Evolutionary conservation across 371 early-diverging fungal species (phyloP).

Genomic region (Circinella minor): DNA sequence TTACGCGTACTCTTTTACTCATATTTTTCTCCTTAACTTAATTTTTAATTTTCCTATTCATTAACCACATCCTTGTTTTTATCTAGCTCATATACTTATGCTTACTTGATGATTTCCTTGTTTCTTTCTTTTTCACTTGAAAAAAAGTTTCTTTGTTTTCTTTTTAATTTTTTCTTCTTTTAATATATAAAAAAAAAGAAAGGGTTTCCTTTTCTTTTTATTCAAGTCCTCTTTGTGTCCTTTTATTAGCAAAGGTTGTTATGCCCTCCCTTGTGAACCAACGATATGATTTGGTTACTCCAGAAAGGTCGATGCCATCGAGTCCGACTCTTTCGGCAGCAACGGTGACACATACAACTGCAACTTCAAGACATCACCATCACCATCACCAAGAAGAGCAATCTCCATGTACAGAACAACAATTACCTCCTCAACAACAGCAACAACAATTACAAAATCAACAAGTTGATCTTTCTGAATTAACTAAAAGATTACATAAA

Average conservation of each 20-base stretch:
- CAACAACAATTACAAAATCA: slow-evolving; percentile 1
- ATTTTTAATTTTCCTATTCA: too few relatives aligned
- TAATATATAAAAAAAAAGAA: too few relatives aligned
- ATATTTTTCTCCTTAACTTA: too few relatives aligned
- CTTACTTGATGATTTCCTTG: too few relatives aligned
- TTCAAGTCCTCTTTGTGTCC: not conserved
- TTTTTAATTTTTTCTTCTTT: slow-evolving; percentile 5
- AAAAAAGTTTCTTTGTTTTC: slow-evolving; percentile 7
- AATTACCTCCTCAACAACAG: not conserved
- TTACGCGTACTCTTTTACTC: too few relatives aligned
- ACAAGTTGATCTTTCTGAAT: slow-evolving; percentile 41
- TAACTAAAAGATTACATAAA: slow-evolving; percentile 35
- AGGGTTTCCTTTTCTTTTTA: too few relatives aligned
- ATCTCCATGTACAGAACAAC: not conserved
- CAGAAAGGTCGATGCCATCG: slow-evolving; percentile 49
- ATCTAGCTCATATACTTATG: too few relatives aligned
- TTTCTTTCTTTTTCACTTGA: not conserved
- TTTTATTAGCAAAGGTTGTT: not conserved
- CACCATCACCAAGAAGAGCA: slow-evolving; percentile 3
- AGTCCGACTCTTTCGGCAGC: slow-evolving; percentile 52
- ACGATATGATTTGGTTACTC: slow-evolving; percentile 48
- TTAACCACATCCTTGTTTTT: too few relatives aligned
- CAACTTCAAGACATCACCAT: slow-evolving; percentile 39
- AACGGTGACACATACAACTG: slow-evolving; percentile 44
- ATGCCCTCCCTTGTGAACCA: slow-evolving; percentile 46